Base-by-base conservation (phyloP, 2,329 filamentous ascomycete genomes). In the Ophiostoma triangulosporum region DNA sequence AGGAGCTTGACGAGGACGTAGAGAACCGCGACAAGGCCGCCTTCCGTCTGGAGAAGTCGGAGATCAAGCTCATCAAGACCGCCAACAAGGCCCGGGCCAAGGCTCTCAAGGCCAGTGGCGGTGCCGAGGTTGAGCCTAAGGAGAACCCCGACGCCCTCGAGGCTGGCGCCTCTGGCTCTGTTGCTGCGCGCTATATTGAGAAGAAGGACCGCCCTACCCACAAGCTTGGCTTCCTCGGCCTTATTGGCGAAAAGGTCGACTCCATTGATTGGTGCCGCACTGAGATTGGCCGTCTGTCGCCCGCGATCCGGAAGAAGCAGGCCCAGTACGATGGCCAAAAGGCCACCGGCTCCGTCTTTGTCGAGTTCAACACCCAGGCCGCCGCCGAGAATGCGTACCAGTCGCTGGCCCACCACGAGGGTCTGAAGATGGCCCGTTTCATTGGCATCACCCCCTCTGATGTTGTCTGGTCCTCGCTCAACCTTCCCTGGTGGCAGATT, bases 361-460 rank as follows among this genome's bases (percentile, higher is more conserved):
- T 98, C 59, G 90, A 97, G 65, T 98, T 97, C 63, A 75, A 79
- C 57, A 81, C 77, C 2, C 88, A 95, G 64, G 78, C 84, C 53
- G 85, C 87, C 54, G 93, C 93, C 14, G 90, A 98, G 67, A 76
- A 79, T 52, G 91, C 91, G 14, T 91, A 81, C 65, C 93, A 98
- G 66, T 83, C 86, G 24, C 75, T 97, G 8, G 82, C 89, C 3
- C 89, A 95, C 67, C 89, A 95, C 68, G 82, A 88, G 55, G 84
- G 87, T 32, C 72, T 95, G 35, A 88, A 91, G 64, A 90, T 98
- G 83, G 77, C 85, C 4, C 82, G 88, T 24, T 88, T 86, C 62
- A 86, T 94, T 52, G 91, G 91, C 15, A 75, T 96, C 52, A 80
- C 81, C 22, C 91, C 91, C 0, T 73, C 74, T 15, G 90, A 97